Evolutionary conservation across 139 green algal species (phyloP), one percentile per base, ranked within the genome.

Genomic region (Bryopsis sp.): DNA sequence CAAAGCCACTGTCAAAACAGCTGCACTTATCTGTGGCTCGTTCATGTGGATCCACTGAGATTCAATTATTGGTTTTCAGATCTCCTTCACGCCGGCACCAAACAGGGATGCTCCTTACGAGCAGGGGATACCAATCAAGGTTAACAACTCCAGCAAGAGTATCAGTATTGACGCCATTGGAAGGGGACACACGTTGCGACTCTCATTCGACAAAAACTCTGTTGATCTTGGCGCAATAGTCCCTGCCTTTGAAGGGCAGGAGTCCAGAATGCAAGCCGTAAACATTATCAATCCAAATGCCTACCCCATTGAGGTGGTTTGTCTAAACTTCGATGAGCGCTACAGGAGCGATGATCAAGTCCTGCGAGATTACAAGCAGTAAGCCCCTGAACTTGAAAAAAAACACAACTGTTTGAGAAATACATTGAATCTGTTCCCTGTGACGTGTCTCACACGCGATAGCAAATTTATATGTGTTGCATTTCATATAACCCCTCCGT

Each of bases 221-320:
- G 36, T 92, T 1, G 75, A 86, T 60, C 83, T 87, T 48, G 85
- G 82, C 5, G 58, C 84, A 29, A 85, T 88, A 47, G 73, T 91
- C 74, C 88, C 87, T 22, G 64, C 34, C 24, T 78, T 72, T 33
- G 75, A 79, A n/a, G 72, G 67, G 22, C 76, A 84, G 60, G 28
- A 48, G 47, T 79, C 80, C 24, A 78, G 76, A 22, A 67, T 85
- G 75, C 72, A 67, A 0, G 58, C 47, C 4, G 58, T 83, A 11
- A 39, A 58, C 38, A 70, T 94, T 46, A 33, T 48, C 60, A 94
- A 94, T 76, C 67, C 76, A n/a, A 79, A 73, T 43, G 57, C 80
- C 68, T 65, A 73, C 48, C 64, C 74, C 24, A 57, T 81, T 1
- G 81, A 92, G 78, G 83, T 92, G 39, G 78, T 86, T n/a, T 82